Evolutionary conservation across 2,329 filamentous ascomycete species (phyloP).

Genomic region (Apiospora kogelbergensis): DNA sequence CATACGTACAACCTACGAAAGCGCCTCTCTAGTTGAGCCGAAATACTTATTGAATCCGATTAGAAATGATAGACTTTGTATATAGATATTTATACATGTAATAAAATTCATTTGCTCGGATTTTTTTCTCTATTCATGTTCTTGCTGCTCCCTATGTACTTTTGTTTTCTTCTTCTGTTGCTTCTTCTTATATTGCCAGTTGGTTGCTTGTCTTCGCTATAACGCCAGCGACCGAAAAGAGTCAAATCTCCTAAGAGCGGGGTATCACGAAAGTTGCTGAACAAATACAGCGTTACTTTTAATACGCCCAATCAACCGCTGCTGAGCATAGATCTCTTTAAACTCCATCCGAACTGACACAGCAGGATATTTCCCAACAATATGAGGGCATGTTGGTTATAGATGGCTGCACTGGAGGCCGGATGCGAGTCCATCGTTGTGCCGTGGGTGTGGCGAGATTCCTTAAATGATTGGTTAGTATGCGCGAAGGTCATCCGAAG

Average conservation of each 20-base stretch:
- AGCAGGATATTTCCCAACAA: background rate
- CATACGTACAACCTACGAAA: background rate
- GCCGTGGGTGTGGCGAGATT: conserved; percentile 5
- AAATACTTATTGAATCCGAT: background rate
- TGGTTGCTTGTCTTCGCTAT: conserved; percentile 9
- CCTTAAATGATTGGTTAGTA: background rate
- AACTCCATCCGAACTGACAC: background rate
- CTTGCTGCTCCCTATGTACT: conserved; percentile 11
- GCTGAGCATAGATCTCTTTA: background rate
- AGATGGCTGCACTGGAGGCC: background rate
- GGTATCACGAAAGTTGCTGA: conserved; percentile 8
- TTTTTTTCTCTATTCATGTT: conserved; percentile 21
- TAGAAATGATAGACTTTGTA: background rate
- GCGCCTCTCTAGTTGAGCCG: background rate
- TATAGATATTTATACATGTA: conserved; percentile 26
- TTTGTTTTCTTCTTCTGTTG: conserved; percentile 11
- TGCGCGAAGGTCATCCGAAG: conserved; percentile 31
- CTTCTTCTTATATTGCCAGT: conserved; percentile 12
- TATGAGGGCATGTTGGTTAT: background rate
- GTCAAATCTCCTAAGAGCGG: conserved; percentile 16
- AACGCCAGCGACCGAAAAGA: background rate
- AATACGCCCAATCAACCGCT: background rate
- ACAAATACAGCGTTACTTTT: conserved; percentile 3
- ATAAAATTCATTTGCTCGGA: conserved; percentile 58
- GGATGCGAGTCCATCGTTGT: background rate